Conservation (phyloP, 768 basidiomycete genomes). For the Leccinum broughii region DNA sequence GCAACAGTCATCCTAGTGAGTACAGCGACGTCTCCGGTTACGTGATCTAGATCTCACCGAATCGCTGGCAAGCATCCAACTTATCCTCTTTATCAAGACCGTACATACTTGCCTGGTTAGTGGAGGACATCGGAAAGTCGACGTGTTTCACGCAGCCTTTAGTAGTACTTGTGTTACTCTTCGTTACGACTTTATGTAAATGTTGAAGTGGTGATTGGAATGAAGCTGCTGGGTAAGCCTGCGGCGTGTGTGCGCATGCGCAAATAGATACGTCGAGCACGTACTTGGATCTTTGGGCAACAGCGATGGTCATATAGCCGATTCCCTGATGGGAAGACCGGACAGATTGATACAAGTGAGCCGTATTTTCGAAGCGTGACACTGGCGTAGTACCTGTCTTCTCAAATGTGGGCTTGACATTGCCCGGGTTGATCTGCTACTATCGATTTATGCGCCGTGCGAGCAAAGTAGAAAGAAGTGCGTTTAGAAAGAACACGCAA, state of each 20-base stretch:
- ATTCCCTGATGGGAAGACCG: constrained; percentile 25
- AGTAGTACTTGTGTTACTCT: not conserved
- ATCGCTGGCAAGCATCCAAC: not conserved
- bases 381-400: too few relatives aligned
- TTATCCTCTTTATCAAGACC: not conserved
- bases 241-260: not conserved
- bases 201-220: not conserved
- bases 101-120: not conserved
- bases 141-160: not conserved
- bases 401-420: too few relatives aligned
- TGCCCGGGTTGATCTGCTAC: too few relatives aligned
- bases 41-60: not conserved
- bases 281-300: constrained; percentile 25
- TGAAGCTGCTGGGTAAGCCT: not conserved
- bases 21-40: not conserved
- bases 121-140: not conserved
- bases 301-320: constrained; percentile 26
- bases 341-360: too few relatives aligned
- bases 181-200: not conserved
- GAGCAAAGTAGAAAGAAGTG: not conserved
- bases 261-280: not conserved
- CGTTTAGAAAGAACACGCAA: too few relatives aligned
- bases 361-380: too few relatives aligned
- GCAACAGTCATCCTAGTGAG: constrained; percentile 3
- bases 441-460: too few relatives aligned